Conservation (phyloP, 2,329 filamentous ascomycete species). For the Penicillium aurantiogriseum region DNA sequence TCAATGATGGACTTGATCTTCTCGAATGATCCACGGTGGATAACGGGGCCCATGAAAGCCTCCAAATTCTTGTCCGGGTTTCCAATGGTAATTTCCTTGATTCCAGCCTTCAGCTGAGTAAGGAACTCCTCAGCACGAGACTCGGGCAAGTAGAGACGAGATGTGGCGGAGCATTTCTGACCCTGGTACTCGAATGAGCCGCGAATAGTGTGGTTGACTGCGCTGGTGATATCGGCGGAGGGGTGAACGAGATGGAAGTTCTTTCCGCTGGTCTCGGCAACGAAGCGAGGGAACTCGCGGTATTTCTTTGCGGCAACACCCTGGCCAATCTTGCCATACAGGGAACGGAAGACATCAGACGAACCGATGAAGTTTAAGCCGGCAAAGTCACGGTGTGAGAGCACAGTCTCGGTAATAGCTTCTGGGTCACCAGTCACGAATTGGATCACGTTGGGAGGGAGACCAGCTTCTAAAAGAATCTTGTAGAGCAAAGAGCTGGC, state of each 20-base stretch:
- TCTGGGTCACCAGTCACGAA: conserved; percentile 87
- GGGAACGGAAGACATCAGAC: conserved; percentile 80
- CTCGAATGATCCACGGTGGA: conserved; percentile 74
- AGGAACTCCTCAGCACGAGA: conserved; percentile 72
- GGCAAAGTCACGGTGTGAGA: conserved; percentile 76
- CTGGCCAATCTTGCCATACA: conserved; percentile 80
- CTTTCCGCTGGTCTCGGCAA: conserved; percentile 87
- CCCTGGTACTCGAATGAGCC: conserved; percentile 86
- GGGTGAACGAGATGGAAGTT: conserved; percentile 82
- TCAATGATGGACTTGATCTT: conserved; percentile 74
- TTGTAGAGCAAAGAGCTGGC: conserved; percentile 86
- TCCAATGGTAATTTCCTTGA: conserved; percentile 67
- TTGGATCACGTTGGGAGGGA: conserved; percentile 85
- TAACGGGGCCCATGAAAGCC: conserved; percentile 80
- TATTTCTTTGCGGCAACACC: conserved; percentile 78
- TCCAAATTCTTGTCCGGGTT: conserved; percentile 36
- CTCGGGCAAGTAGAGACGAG: conserved; percentile 71
- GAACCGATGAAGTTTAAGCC: conserved; percentile 89
- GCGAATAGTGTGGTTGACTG: conserved; percentile 74
- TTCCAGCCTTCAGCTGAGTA: conserved; percentile 62
- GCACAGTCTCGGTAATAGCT: conserved; percentile 72
- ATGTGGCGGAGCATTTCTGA: conserved; percentile 83
- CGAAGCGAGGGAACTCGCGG: conserved; percentile 76
- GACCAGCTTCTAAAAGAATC: conserved; percentile 86
- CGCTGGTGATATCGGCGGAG: conserved; percentile 72